Evolutionary conservation across 352 stramenopile genomes (phyloP).

Genomic region (Pythium aristosporum): DNA sequence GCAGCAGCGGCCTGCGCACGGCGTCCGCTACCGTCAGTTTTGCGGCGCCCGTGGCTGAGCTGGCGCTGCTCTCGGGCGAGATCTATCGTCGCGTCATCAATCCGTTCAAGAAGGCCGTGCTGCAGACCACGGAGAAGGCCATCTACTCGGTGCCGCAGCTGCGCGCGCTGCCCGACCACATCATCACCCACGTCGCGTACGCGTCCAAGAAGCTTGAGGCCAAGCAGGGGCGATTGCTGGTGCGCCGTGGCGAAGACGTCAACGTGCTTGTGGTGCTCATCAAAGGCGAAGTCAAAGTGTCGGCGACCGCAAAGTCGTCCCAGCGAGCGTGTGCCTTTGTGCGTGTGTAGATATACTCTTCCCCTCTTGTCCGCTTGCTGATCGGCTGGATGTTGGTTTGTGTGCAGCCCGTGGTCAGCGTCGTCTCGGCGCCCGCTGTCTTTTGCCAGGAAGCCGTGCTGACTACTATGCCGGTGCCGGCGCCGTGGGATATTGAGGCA

Average conservation of each 20-base stretch:
- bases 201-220: constrained; percentile 46
- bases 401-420: constrained; percentile 47
- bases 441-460: constrained; percentile 67
- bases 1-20: constrained; percentile 40
- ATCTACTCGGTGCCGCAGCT: constrained; percentile 57
- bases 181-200: constrained; percentile 68
- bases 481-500: constrained; percentile 61
- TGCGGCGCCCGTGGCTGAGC: constrained; percentile 39
- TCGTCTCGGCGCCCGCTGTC: constrained; percentile 60
- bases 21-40: constrained; percentile 71
- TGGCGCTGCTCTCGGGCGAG: constrained; percentile 56
- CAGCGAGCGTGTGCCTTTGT: constrained; percentile 6
- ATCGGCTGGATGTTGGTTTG: neutral
- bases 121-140: constrained; percentile 50
- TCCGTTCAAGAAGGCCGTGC: constrained; percentile 67
- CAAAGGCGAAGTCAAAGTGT: constrained; percentile 67
- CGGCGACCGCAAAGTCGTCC: constrained; percentile 23
- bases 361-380: neutral
- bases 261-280: constrained; percentile 63
- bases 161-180: constrained; percentile 38
- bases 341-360: neutral
- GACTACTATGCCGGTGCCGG: constrained; percentile 33
- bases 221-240: constrained; percentile 41
- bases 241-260: constrained; percentile 54
- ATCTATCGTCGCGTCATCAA: constrained; percentile 71